Evolutionary conservation across 495 filamentous ascomycete genomes (phyloP).

Genomic region (Cairneyella variabilis): DNA sequence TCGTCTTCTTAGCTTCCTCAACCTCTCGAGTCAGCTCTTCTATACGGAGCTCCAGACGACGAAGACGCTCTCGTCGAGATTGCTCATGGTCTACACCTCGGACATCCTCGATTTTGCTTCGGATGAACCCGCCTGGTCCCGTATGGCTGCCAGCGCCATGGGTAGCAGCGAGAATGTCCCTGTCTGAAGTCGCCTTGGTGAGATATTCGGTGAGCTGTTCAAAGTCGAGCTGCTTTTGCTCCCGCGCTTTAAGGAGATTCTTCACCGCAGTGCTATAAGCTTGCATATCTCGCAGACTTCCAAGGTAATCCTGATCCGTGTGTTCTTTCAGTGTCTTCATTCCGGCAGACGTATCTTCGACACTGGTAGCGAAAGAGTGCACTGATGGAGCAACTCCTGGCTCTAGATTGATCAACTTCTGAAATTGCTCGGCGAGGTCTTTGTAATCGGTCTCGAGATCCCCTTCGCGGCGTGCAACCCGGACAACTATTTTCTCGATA

Average conservation of each 20-base stretch:
- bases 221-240: slow-evolving; percentile 97
- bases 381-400: slow-evolving; percentile 78
- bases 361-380: slow-evolving; percentile 77
- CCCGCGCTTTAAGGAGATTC: slow-evolving; percentile 82
- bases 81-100: slow-evolving; percentile 96
- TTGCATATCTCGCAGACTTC: slow-evolving; percentile 87
- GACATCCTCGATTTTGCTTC: slow-evolving; percentile 93
- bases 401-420: slow-evolving; percentile 86
- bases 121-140: slow-evolving; percentile 82
- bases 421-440: slow-evolving; percentile 89
- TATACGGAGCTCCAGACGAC: slow-evolving; percentile 88
- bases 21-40: slow-evolving; percentile 85
- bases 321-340: slow-evolving; percentile 77
- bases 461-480: slow-evolving; percentile 80
- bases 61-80: slow-evolving; percentile 73
- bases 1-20: slow-evolving; percentile 75
- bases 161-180: slow-evolving; percentile 74
- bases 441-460: slow-evolving; percentile 87
- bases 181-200: slow-evolving; percentile 81
- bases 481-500: slow-evolving; percentile 88
- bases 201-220: slow-evolving; percentile 95
- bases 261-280: slow-evolving; percentile 83
- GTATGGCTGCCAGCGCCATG: slow-evolving; percentile 56
- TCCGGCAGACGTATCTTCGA: slow-evolving; percentile 75
- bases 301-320: slow-evolving; percentile 93